Conservation (phyloP, 148 eudicot genomes). For the Pharnaceum exiguum region DNA sequence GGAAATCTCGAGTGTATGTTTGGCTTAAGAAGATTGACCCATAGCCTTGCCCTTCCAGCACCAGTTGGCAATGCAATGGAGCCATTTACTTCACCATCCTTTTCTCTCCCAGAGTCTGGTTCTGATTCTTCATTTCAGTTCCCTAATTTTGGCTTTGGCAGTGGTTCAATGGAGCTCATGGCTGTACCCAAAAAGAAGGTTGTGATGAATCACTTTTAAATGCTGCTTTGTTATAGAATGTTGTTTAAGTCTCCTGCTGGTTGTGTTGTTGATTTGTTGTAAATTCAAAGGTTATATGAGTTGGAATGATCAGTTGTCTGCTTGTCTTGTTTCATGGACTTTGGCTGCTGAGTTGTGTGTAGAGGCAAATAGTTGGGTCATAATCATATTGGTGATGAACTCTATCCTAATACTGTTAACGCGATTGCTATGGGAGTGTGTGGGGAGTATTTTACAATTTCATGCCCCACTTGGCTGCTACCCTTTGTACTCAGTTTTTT, state of each 20-base stretch:
- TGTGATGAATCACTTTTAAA: no score
- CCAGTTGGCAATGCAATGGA: conserved; percentile 25
- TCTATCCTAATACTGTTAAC: no score
- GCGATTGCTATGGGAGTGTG: no score
- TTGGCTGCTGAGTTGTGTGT: conserved; percentile 1
- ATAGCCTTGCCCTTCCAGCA: conserved; percentile 39
- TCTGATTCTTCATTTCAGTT: conserved; percentile 20
- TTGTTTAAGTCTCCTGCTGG: no score
- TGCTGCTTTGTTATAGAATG: no score
- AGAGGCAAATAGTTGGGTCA: no score
- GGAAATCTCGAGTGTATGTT: conserved; percentile 9
- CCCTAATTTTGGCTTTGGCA: conserved; percentile 25
- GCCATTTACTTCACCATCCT: conserved; percentile 13
- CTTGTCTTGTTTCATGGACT: background rate
- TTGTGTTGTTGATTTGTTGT: no score
- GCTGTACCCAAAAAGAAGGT: conserved; percentile 76
- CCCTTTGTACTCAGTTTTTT: no score
- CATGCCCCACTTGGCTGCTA: no score
- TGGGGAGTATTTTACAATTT: no score
- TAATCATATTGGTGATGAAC: no score
- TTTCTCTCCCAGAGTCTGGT: conserved; percentile 16
- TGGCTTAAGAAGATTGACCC: conserved; percentile 39
- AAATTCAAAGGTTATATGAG: no score
- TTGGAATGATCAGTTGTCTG: background rate
- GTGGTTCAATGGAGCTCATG: conserved; percentile 81